These are phyloP conservation scores for Candida maltosa DNA, from an alignment of 805 yeast species.

Conservation along the genomic window DNA sequence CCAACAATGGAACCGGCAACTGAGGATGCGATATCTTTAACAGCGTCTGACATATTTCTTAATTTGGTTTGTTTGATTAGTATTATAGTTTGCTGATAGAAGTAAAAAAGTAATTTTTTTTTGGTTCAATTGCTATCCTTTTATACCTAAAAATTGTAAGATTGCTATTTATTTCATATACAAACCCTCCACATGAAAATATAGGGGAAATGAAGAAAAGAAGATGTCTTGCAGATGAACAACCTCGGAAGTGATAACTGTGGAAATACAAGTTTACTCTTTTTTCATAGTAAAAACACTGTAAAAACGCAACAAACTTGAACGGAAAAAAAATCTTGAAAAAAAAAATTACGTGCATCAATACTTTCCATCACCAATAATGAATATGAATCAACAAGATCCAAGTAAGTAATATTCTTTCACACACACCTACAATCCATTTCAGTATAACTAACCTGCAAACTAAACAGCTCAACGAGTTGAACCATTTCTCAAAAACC, in stretches of 20 bases:
- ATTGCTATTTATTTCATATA: neutral
- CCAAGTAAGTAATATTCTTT: conserved; percentile 8
- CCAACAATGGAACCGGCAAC: conserved; percentile 39
- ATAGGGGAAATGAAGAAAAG: too few species aligned
- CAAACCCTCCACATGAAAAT: too few species aligned
- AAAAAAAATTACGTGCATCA: neutral
- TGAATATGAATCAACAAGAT: conserved; percentile 4
- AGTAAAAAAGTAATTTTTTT: neutral
- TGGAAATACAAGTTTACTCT: too few species aligned
- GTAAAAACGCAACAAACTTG: too few species aligned
- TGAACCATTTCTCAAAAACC: conserved; percentile 36
- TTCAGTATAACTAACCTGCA: too few species aligned
- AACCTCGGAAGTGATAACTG: too few species aligned
- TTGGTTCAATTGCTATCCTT: neutral
- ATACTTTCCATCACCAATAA: neutral
- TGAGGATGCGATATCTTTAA: conserved; percentile 31
- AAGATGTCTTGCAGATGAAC: too few species aligned
- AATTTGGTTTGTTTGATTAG: neutral
- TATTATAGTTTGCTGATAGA: neutral
- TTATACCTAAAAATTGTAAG: neutral
- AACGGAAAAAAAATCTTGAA: too few species aligned
- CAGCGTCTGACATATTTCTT: conserved; percentile 9
- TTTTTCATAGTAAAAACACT: too few species aligned
- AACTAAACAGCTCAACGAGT: conserved; percentile 30
- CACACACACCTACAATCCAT: too few species aligned